These are phyloP conservation scores for Pseudoscleropodium purum DNA, from an alignment of 225 moss, liverwort and hornwort genomes.

Conservation along the genomic window DNA sequence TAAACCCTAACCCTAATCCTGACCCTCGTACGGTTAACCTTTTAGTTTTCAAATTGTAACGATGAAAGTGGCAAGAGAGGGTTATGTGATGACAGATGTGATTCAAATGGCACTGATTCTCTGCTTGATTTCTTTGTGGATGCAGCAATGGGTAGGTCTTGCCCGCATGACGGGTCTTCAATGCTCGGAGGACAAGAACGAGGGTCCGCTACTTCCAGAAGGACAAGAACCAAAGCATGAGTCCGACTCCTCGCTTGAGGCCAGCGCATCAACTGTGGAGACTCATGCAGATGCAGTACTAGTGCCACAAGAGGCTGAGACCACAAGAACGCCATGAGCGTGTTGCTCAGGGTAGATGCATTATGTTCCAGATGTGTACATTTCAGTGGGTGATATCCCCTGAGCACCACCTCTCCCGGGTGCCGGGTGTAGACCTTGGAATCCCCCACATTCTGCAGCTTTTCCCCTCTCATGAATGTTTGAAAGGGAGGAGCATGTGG, in stretches of 20 bases:
- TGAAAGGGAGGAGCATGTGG: not conserved
- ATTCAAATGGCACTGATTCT: not conserved
- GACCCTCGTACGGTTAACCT: not conserved
- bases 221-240: not conserved
- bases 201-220: slow-evolving; percentile 2
- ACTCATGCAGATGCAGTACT: not conserved
- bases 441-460: not conserved
- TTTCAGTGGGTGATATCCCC: not conserved
- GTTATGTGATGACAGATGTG: not conserved
- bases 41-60: not conserved
- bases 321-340: not conserved
- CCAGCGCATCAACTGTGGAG: not conserved
- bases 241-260: not conserved
- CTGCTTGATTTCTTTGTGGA: not conserved
- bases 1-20: not conserved
- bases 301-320: not conserved
- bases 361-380: not conserved
- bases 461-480: not conserved
- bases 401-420: not conserved
- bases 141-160: slow-evolving; percentile 91
- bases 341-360: not conserved
- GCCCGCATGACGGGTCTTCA: slow-evolving; percentile 77
- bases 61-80: not conserved
- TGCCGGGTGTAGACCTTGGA: not conserved
- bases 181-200: slow-evolving; percentile 14